Evolutionary conservation across 2,329 filamentous ascomycete species (phyloP), one percentile per base, ranked within the genome.

Genomic region (Fusarium ramigenum): DNA sequence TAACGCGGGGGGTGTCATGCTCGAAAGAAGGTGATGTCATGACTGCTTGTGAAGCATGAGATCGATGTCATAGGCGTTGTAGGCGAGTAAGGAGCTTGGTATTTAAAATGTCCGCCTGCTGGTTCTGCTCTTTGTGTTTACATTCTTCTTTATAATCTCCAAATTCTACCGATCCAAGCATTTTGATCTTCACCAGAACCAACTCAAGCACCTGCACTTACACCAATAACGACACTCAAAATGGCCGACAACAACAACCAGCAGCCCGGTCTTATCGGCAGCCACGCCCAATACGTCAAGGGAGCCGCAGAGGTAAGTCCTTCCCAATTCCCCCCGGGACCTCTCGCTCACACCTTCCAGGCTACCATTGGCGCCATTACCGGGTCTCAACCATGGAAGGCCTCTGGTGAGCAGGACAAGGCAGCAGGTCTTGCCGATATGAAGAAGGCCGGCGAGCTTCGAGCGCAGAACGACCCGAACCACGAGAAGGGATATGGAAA

Each of bases 201-300:
- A 66, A 11, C 18, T 19, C 34, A 61, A 32, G 12, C 11, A 46
- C 43, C 30, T 44, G 8, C 32, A 59, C 36, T 28, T 43, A 7
- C 37, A 60, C 16, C 19, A 60, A 57, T 9, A 8, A 42, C 37
- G 34, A 53, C 23, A 63, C 34, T 49, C 76, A 79, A 58, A 58
- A 80, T 80, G 69, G 72, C 80, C 34, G 79, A 77, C 76, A 80
- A 74, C 63, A 58, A 70, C 47, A 68, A 66, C 47, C 73, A 74
- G 21, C 70, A 76, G 68, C 88, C 91, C 25, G 87, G 90, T 49
- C 89, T 93, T 72, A 78, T 93, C 47, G 84, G 86, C 66, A 86
- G 88, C 46, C 92, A 93, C 79, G 90, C 86, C 37, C 89, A 93
- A 78, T 93, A 92, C 77, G 86, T 89, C 77, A 93, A 93, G 78